These are phyloP conservation scores for Trichoderma atroviride DNA, from an alignment of 2,329 filamentous ascomycete genomes.

Conservation along the genomic window DNA sequence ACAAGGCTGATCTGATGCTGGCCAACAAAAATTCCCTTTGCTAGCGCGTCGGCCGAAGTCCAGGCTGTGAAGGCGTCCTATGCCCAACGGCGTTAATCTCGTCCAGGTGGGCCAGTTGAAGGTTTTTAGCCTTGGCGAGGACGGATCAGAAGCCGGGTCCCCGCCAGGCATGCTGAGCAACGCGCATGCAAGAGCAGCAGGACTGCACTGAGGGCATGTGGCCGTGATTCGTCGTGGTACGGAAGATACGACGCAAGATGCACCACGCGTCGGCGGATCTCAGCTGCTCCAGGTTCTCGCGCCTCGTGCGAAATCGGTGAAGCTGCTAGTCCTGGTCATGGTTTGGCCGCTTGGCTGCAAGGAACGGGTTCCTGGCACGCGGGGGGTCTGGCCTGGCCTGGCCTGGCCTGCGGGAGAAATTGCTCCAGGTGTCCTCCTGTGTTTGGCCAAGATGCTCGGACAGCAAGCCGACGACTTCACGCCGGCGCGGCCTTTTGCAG, in stretches of 20 bases:
- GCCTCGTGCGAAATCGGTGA: slow-evolving; percentile 20
- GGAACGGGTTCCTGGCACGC: neutral
- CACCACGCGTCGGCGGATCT: slow-evolving; percentile 17
- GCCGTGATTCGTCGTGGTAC: neutral
- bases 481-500: slow-evolving; percentile 10
- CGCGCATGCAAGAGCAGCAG: neutral
- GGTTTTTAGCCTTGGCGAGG: slow-evolving; percentile 25
- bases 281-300: slow-evolving; percentile 22
- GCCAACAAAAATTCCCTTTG: slow-evolving; percentile 13
- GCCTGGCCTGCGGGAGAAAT: neutral
- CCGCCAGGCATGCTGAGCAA: neutral
- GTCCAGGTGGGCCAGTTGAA: slow-evolving; percentile 20
- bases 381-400: neutral
- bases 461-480: neutral
- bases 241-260: slow-evolving; percentile 23
- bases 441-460: neutral
- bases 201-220: neutral
- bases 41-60: slow-evolving; percentile 16
- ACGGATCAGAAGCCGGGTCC: slow-evolving; percentile 24
- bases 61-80: neutral
- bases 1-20: slow-evolving; percentile 24
- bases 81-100: slow-evolving; percentile 19
- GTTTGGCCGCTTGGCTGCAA: slow-evolving; percentile 5
- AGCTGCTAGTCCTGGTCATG: neutral
- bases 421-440: neutral